Evolutionary conservation across 164 flowering plant genomes (phyloP).

Genomic region (Stephania yunnanensis): DNA sequence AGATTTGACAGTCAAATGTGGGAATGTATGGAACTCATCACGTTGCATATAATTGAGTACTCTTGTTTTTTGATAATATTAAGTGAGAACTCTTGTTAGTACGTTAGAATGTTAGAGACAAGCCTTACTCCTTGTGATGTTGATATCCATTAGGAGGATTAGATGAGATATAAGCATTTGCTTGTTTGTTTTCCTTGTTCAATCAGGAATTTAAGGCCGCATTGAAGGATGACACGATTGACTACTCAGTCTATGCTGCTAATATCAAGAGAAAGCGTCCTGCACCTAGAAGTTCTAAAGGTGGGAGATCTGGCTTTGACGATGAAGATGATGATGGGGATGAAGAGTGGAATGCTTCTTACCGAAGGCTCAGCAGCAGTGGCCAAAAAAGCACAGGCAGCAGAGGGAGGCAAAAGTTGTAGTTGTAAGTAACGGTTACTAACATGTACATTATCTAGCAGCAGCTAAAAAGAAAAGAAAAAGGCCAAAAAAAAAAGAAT

Average conservation of each 20-base stretch:
- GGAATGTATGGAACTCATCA: too few species aligned
- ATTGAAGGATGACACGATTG: slow-evolving; percentile 82
- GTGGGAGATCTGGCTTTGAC: slow-evolving; percentile 30
- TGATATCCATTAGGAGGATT: background rate
- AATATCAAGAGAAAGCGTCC: slow-evolving; percentile 76
- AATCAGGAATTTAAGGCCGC: slow-evolving; percentile 76
- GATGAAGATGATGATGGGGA: slow-evolving; percentile 37
- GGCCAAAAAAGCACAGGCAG: slow-evolving; percentile 33
- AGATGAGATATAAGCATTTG: background rate
- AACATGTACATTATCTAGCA: slow-evolving; percentile 44
- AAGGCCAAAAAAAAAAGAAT: background rate
- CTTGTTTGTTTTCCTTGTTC: background rate
- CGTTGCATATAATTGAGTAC: too few species aligned
- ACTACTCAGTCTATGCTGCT: slow-evolving; percentile 68
- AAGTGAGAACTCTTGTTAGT: too few species aligned
- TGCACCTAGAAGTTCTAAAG: slow-evolving; percentile 42
- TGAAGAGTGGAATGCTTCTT: slow-evolving; percentile 39
- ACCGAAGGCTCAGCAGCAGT: slow-evolving; percentile 34
- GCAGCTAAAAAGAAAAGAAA: background rate
- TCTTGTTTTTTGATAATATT: too few species aligned
- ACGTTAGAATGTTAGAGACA: too few species aligned
- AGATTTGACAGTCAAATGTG: too few species aligned
- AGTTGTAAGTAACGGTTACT: slow-evolving; percentile 29
- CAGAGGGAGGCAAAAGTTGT: slow-evolving; percentile 41
- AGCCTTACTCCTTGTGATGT: too few species aligned